phyloP scores from a whole-genome alignment of 1,284 basidiomycete species.

The Cutaneotrichosporon mucoides region DNA sequence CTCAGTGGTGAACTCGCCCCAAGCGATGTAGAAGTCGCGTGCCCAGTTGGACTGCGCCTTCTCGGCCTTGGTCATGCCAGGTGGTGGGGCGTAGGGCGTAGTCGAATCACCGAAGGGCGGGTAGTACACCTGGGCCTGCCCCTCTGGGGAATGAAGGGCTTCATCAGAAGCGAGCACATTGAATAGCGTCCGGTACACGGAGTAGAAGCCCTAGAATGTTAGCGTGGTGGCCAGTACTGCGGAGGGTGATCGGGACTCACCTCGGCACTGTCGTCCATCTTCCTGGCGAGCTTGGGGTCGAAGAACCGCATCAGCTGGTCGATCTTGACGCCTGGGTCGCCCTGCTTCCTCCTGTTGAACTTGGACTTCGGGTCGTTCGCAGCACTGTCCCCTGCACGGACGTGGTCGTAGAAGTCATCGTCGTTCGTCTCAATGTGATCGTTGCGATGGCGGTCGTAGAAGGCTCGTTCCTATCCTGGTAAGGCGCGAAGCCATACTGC shows the following conservation, averaged over 20 bases:
- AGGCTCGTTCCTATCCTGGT: slow-evolving; percentile 78
- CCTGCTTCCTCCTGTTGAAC: slow-evolving; percentile 57
- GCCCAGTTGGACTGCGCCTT: slow-evolving; percentile 53
- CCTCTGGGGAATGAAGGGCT: slow-evolving; percentile 56
- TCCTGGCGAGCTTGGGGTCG: slow-evolving; percentile 67
- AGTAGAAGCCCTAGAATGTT: slow-evolving; percentile 71
- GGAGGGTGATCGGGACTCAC: slow-evolving; percentile 50
- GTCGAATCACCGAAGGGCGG: slow-evolving; percentile 80
- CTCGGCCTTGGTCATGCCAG: slow-evolving; percentile 53
- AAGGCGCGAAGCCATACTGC: slow-evolving; percentile 1
- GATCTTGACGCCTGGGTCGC: slow-evolving; percentile 73
- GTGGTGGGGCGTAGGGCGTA: slow-evolving; percentile 58
- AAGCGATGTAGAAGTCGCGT: slow-evolving; percentile 77
- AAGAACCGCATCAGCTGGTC: slow-evolving; percentile 84
- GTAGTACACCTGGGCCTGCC: slow-evolving; percentile 52
- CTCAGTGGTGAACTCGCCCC: slow-evolving; percentile 79
- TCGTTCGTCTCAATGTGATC: slow-evolving; percentile 79
- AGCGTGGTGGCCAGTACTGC: slow-evolving; percentile 9
- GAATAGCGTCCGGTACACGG: slow-evolving; percentile 86
- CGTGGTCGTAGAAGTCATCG: slow-evolving; percentile 78
- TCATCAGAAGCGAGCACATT: slow-evolving; percentile 80
- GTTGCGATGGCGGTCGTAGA: slow-evolving; percentile 94
- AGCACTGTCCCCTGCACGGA: slow-evolving; percentile 60
- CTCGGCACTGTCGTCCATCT: slow-evolving; percentile 65
- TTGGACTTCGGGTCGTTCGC: slow-evolving; percentile 51